A percentile compares a stretch with the other conserved stretches of the same genome.
Evolutionary conservation across 306 rosid genomes (phyloP).

Genomic region (Prosopis cineraria): DNA sequence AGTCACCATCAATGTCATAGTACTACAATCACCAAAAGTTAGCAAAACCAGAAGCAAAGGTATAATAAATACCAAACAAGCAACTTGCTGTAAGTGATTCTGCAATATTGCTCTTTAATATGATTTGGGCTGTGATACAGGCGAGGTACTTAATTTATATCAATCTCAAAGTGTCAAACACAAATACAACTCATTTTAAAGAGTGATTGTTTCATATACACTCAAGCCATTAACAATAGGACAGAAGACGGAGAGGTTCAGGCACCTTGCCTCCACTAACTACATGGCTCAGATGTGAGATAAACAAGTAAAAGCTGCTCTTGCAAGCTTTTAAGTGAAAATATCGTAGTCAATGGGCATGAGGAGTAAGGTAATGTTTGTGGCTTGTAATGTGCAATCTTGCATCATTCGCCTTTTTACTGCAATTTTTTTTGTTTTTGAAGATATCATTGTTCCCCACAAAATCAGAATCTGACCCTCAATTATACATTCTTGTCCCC

Average conservation of each 20-base stretch:
- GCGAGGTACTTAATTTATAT: neutral
- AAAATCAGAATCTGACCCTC: conserved; percentile 39
- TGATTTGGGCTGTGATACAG: neutral
- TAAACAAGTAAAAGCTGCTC: conserved; percentile 20
- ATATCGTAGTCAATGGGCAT: neutral
- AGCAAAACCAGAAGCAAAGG: neutral
- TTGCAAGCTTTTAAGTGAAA: conserved; percentile 22
- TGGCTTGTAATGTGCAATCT: conserved; percentile 21
- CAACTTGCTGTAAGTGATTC: neutral
- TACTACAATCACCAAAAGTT: neutral
- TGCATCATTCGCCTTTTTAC: conserved; percentile 2
- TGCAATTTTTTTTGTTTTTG: conserved; percentile 9
- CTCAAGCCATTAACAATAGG: conserved; percentile 21
- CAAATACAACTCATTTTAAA: neutral
- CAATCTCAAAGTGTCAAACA: neutral
- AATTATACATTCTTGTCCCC: conserved; percentile 36
- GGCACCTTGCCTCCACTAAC: conserved; percentile 35
- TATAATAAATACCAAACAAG: neutral
- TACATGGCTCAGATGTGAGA: conserved; percentile 29
- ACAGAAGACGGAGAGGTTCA: neutral
- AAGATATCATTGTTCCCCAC: conserved; percentile 35
- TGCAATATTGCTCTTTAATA: neutral
- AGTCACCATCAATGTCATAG: too few relatives aligned
- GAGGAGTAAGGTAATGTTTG: neutral
- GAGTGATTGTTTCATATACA: neutral